Evolutionary conservation across 495 filamentous ascomycete genomes (phyloP).

Genomic region (Penicillium parvum): DNA sequence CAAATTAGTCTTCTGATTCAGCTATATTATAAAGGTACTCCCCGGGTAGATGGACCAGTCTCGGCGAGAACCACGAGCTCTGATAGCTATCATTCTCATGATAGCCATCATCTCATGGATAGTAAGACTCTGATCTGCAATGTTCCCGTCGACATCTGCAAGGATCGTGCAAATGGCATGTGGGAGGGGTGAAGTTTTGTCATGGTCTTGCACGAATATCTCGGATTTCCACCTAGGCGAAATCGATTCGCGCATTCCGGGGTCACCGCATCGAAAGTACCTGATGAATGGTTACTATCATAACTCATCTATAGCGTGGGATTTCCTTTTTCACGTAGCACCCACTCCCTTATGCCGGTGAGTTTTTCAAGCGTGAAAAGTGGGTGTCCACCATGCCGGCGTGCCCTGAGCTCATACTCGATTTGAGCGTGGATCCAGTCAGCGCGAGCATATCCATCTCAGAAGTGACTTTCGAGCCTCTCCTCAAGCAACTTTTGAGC

Average conservation of each 20-base stretch:
- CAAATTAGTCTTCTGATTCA: neutral
- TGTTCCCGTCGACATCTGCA: neutral
- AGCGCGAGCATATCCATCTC: neutral
- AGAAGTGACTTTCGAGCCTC: neutral
- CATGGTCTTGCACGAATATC: neutral
- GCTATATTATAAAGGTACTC: neutral
- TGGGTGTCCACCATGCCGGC: neutral
- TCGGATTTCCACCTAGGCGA: neutral
- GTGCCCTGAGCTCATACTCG: neutral
- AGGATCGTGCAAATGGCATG: neutral
- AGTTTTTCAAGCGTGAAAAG: neutral
- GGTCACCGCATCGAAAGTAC: neutral
- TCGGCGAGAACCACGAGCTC: slow-evolving; percentile 1
- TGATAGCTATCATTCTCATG: slow-evolving; percentile 3
- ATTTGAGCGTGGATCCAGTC: neutral
- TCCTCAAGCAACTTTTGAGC: neutral
- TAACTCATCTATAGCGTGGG: neutral
- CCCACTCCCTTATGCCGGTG: neutral
- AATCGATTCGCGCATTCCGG: neutral
- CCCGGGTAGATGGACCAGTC: neutral
- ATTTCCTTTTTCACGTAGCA: neutral
- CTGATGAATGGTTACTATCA: neutral
- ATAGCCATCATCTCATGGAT: slow-evolving; percentile 5
- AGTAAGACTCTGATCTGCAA: slow-evolving; percentile 1
- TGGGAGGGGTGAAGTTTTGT: slow-evolving; percentile 1